Evolutionary conservation across 352 stramenopile species (phyloP), one percentile per base, ranked within the genome.

Genomic region (Globisporangium splendens): DNA sequence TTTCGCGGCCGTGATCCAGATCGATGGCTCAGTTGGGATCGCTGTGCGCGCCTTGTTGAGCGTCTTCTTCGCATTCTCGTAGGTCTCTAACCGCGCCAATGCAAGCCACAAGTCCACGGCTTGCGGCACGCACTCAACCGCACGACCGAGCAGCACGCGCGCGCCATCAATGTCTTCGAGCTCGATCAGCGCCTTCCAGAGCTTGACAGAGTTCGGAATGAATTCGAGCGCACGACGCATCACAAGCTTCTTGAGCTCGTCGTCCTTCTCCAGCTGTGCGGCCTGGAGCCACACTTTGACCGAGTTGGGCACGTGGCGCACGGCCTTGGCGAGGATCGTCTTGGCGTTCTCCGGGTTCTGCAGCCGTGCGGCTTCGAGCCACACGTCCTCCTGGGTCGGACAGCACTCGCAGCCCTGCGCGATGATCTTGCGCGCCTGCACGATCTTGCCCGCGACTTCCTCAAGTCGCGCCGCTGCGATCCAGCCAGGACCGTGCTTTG

Each of bases 101-200:
- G 97, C 97, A 21, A 99, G 79, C 97, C 97, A 99, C 69, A 99
- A 86, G 59, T 99, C 97, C 13, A 99, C 96, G 13, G 87, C 87
- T 46, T 98, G 84, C 3, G 98, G 98, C 1, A 99, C 95, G 57
- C 97, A 99, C 74, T 99, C 97, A 3, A 99, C 97, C n/a, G 98
- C 98, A 17, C 97, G 86, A 1, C 83, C 87, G 0, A 99, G 76
- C 46, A 99, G 69, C 48, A 99, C 78, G 0, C 91, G 81, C 3
- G 97, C 98, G 63, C 98, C 95, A 20, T 99, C 96, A 15, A 96
- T 79, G 59, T 98, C 93, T 79, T 99, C 98, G 21, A 99, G 73
- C 67, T 98, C 97, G 61, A 99, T 98, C 8, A 98, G 89, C 41
- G 94, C 93, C 63, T 99, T 99, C 98, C 98, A 99, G 33, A 99